Base-by-base conservation (phyloP, 1,284 basidiomycete genomes). In the Boletus holoroseus region DNA sequence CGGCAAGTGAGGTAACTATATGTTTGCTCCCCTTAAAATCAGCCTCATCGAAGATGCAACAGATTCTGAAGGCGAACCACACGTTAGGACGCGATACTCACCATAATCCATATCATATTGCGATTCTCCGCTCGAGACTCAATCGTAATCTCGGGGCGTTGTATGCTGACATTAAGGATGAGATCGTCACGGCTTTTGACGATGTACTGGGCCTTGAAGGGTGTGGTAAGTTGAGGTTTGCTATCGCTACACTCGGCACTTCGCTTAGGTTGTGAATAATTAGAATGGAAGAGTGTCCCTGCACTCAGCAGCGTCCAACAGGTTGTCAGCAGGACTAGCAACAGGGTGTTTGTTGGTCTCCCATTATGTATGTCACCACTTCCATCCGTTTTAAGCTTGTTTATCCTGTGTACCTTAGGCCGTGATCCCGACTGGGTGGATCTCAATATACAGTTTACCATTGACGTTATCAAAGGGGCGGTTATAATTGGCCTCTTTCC, bases 321-420 rank as follows among this genome's bases (percentile, higher is more conserved):
- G n/a, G 57, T 74, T 0, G 55, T 73, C 5, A 60, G 63, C 37
- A 61, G 68, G 36, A 57, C 66, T 15, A 69, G 54, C 41, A 74
- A 72, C 48, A 62, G 75, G 18, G 45, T 67, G 7, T 71, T 75
- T 42, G 71, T 74, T 30, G 73, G 73, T 4, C 58, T 69, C 15
- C 71, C 73, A n/a, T 44, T 71, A 7, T 74, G 73, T 73, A 49
- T 3, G 67, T 53, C 18, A 40, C 3, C 28, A 20, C 20, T 12
- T 22, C 3, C 24, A 2, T 34, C 41, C 18, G 22, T 39, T 44
- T 28, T 32, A 16, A 26, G 27, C 28, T 7, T 22, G 13, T 20
- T 41, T 34, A 37, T 28, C 1, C 3, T 24, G n/a, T 24, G 3
- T 6, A 9, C 11, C 3, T 3, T 44, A 76, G 76, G 76, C 55